A percentile compares a stretch with the other conserved stretches of the same genome.
Conservation (phyloP, 768 basidiomycete genomes). For the Boletus rubescentipes region DNA sequence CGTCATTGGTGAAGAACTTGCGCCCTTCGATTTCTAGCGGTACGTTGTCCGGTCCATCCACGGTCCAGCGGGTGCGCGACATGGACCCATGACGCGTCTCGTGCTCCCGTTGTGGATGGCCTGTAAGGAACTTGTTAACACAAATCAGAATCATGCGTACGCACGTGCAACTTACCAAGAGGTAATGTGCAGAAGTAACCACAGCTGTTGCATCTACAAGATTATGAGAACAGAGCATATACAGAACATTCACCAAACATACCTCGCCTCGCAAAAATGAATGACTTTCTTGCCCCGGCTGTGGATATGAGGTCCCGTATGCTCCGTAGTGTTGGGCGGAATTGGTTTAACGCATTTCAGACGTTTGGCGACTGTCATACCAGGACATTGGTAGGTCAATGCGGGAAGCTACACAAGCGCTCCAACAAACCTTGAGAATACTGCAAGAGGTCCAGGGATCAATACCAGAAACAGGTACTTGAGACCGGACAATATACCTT, state of each 20-base stretch:
- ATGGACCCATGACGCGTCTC: conserved; percentile 66
- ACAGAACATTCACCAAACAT: conserved; percentile 1
- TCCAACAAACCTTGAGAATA: conserved; percentile 50
- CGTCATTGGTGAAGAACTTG: conserved; percentile 52
- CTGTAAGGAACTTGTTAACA: conserved; percentile 29
- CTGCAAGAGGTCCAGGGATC: conserved; percentile 31
- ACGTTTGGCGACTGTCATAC: conserved; percentile 44
- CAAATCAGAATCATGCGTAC: fast-evolving
- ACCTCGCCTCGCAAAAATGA: conserved; percentile 56
- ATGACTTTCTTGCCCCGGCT: conserved; percentile 43
- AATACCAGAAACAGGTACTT: background rate
- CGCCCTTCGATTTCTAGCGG: conserved; percentile 54
- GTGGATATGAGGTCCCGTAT: conserved; percentile 50
- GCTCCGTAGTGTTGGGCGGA: conserved; percentile 40
- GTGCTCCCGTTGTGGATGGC: conserved; percentile 59
- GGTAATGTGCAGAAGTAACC: conserved; percentile 60
- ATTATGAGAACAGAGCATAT: background rate
- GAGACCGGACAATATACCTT: conserved; percentile 41
- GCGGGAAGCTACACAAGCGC: background rate
- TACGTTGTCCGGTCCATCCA: conserved; percentile 51
- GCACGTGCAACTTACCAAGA: conserved; percentile 38
- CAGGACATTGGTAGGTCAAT: background rate
- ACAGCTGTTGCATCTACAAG: conserved; percentile 49
- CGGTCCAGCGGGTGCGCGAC: conserved; percentile 55
- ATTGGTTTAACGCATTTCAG: conserved; percentile 50